Percentiles rank a stretch among this genome's conserved stretches.
Conservation (phyloP, 768 basidiomycete genomes). For the Dentipellis fragilis region DNA sequence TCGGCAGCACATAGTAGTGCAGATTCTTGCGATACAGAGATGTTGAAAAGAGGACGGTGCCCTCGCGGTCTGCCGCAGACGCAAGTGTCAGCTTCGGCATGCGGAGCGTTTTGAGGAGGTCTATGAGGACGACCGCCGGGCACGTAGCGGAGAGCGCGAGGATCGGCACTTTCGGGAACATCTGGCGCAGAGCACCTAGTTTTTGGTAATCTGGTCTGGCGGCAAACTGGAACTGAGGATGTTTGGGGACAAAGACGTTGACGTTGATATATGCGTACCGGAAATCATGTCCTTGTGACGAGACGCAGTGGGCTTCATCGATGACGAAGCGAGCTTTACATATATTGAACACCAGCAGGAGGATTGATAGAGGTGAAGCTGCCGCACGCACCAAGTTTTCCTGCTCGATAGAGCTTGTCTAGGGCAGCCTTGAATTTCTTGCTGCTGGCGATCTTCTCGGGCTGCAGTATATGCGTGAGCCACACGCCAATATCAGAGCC, state of each 20-base stretch:
- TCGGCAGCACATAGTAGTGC: conserved; percentile 70
- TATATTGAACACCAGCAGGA: not conserved
- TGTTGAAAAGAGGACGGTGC: conserved; percentile 76
- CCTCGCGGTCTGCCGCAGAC: conserved; percentile 38
- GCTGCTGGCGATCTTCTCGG: conserved; percentile 77
- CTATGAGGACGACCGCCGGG: conserved; percentile 66
- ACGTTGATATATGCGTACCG: conserved; percentile 31
- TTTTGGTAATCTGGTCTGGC: conserved; percentile 77
- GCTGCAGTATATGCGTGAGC: conserved; percentile 32
- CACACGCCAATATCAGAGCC: too few relatives aligned
- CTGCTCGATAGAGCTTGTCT: conserved; percentile 50
- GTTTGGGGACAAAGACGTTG: not conserved
- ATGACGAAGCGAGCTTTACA: conserved; percentile 69
- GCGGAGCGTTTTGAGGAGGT: conserved; percentile 58
- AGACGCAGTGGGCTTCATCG: conserved; percentile 84
- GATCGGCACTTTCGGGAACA: conserved; percentile 73
- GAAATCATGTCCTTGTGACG: conserved; percentile 77
- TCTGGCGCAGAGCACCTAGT: conserved; percentile 58
- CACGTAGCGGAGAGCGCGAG: conserved; percentile 82
- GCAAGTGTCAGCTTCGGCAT: too few relatives aligned
- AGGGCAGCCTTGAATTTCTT: conserved; percentile 56
- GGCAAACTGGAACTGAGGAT: not conserved
- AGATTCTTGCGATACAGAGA: conserved; percentile 82
- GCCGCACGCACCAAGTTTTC: conserved; percentile 43
- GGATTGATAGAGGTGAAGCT: not conserved